Conservation (phyloP, 495 filamentous ascomycete species). For the Rostrohypoxylon terebratum region DNA sequence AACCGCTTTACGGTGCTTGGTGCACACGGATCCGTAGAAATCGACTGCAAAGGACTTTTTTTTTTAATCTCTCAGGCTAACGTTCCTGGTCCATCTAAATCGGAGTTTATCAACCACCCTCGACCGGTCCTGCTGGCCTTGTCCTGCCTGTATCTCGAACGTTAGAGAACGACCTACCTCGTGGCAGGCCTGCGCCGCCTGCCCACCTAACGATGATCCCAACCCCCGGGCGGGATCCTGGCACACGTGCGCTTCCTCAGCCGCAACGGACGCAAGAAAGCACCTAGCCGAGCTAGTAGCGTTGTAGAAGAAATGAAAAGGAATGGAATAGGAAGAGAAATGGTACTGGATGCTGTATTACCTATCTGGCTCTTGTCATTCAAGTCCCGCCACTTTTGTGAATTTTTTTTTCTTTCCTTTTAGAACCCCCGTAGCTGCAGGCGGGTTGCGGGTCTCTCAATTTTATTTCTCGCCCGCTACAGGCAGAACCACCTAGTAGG, state of each 20-base stretch:
- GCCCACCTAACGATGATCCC: conserved; percentile 36
- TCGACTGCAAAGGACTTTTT: conserved; percentile 34
- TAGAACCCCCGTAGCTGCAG: background rate
- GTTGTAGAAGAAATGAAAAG: background rate
- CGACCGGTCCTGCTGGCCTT: conserved; percentile 1
- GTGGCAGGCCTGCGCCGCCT: conserved; percentile 39
- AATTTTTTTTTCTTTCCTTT: background rate
- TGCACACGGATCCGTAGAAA: conserved; percentile 10
- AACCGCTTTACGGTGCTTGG: background rate
- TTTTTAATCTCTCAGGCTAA: conserved; percentile 10
- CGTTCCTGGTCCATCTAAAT: conserved; percentile 29
- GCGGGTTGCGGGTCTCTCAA: conserved; percentile 2
- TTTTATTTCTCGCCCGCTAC: conserved; percentile 24
- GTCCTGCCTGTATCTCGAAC: conserved; percentile 16
- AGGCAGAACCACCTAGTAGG: background rate
- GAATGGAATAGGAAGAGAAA: background rate
- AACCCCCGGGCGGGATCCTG: conserved; percentile 34
- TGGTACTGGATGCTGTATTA: conserved; percentile 10
- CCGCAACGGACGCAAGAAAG: conserved; percentile 41
- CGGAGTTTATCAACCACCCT: conserved; percentile 28
- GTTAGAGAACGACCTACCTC: conserved; percentile 32
- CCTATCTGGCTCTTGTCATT: conserved; percentile 23
- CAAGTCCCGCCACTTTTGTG: conserved; percentile 15
- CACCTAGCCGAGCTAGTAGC: conserved; percentile 27
- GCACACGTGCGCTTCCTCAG: conserved; percentile 39